Conservation (phyloP, 164 flowering plant species). For the Berberis thunbergii region DNA sequence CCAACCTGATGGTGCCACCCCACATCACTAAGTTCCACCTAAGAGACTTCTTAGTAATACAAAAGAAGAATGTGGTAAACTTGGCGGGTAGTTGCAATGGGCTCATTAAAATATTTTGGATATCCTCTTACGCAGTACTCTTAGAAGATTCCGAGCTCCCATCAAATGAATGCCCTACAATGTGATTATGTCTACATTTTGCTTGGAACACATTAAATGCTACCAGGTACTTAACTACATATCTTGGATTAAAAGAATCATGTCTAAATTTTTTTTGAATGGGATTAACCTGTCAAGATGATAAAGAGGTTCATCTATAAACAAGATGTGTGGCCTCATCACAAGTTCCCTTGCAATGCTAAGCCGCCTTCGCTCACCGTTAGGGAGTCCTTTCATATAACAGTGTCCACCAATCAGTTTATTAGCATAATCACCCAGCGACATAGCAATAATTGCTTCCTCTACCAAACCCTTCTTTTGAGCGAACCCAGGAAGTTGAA, state of each 20-base stretch:
- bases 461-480: slow-evolving; percentile 79
- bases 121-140: no score
- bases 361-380: slow-evolving; percentile 93
- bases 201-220: neutral
- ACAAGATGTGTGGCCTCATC: slow-evolving; percentile 82
- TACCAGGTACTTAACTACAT: no score
- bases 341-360: slow-evolving; percentile 97
- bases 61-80: no score
- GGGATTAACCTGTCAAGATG: slow-evolving; percentile 86
- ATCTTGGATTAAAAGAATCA: no score
- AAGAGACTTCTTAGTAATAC: no score
- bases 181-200: neutral
- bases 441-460: slow-evolving; percentile 94
- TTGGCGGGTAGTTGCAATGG: no score
- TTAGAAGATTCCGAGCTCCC: no score
- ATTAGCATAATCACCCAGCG: slow-evolving; percentile 78
- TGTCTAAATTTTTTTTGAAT: neutral
- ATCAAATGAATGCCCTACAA: no score
- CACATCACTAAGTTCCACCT: no score
- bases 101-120: no score
- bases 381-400: slow-evolving; percentile 78
- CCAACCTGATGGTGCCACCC: no score
- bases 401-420: slow-evolving; percentile 96
- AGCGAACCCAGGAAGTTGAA: slow-evolving; percentile 91
- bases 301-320: slow-evolving; percentile 98